These are phyloP conservation scores for Wickerhamiella cacticola DNA, from an alignment of 805 yeast genomes.

Conservation along the genomic window DNA sequence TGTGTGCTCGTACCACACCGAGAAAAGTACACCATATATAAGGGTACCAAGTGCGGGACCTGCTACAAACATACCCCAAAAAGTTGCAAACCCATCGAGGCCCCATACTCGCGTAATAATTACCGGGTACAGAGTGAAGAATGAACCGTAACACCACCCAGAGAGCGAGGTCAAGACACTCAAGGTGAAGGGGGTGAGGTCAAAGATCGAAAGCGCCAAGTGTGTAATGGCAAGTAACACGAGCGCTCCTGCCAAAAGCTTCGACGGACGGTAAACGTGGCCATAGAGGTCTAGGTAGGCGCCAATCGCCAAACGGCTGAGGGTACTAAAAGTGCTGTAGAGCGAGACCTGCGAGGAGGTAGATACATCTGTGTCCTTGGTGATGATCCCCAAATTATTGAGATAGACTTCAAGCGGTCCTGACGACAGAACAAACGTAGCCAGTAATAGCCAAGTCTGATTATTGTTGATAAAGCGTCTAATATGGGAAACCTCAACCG, in stretches of 20 bases:
- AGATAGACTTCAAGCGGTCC: conserved; percentile 83
- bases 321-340: conserved; percentile 57
- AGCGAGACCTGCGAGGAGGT: conserved; percentile 37
- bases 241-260: conserved; percentile 25
- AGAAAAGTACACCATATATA: conserved; percentile 57
- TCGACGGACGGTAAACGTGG: conserved; percentile 23
- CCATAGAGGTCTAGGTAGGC: conserved; percentile 51
- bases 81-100: conserved; percentile 72
- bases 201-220: conserved; percentile 20
- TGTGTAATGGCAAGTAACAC: conserved; percentile 32
- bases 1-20: conserved; percentile 42
- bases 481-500: conserved; percentile 19
- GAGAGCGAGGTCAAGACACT: conserved; percentile 35
- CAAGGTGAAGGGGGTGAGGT: conserved; percentile 21
- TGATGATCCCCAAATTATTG: conserved; percentile 68
- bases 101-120: conserved; percentile 81
- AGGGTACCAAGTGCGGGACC: conserved; percentile 81
- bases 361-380: conserved; percentile 31
- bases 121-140: conserved; percentile 80
- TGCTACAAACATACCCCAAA: conserved; percentile 81
- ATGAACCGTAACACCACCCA: conserved; percentile 70
- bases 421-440: conserved; percentile 50
- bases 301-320: conserved; percentile 56
- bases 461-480: conserved; percentile 21
- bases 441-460: conserved; percentile 44